Base-by-base conservation (phyloP, 495 filamentous ascomycete species). In the Podospora comata region DNA sequence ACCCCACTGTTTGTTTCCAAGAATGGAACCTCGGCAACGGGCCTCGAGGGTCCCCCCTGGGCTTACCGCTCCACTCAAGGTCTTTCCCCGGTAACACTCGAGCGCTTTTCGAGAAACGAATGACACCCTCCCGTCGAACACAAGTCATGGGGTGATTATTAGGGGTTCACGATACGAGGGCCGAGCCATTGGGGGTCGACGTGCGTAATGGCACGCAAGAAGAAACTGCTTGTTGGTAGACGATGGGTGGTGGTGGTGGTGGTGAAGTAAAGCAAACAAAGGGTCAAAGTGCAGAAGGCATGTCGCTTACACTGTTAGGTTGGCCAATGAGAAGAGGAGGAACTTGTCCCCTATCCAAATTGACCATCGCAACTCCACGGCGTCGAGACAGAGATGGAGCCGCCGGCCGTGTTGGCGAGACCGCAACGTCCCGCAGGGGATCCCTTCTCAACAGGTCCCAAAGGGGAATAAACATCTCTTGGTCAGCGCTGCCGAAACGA, bases 371-470 rank as follows among this genome's bases (percentile, higher is more conserved):
- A 13, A 48, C 39, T 48, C 39, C 39, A 16, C 7, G 13, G 5
- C 39, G 39, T 32, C 30, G 7, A 32, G 7, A 32, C 30, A 48
- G 39, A 48, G 39, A 48, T 15, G n/a, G 55, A 65, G 34, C 44
- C 54, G 39, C 58, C 23, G 16, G 39, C 58, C 23, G 20, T 30
- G 39, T n/a, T 54, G 13, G 54, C 32, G 26, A 18, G 39, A 3
- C 6, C 13, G 64, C 44, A 53, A 62, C 65, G 69, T 23, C 26
- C 26, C 39, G 16, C 23, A 18, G 59, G 19, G 59, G 59, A 28
- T 30, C 16, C 26, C 59, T 61, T 61, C 59, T 30, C 30, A 61
- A 28, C 66, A 60, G n/a, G 5, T 54, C 65, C 68, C 20, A 67
- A 61, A 27, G 27, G n/a, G 65, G 64, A 48, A 63, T 30, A 7